These are phyloP conservation scores for Termitomyces sp. DNA, from an alignment of 768 basidiomycete genomes.

Conservation along the genomic window DNA sequence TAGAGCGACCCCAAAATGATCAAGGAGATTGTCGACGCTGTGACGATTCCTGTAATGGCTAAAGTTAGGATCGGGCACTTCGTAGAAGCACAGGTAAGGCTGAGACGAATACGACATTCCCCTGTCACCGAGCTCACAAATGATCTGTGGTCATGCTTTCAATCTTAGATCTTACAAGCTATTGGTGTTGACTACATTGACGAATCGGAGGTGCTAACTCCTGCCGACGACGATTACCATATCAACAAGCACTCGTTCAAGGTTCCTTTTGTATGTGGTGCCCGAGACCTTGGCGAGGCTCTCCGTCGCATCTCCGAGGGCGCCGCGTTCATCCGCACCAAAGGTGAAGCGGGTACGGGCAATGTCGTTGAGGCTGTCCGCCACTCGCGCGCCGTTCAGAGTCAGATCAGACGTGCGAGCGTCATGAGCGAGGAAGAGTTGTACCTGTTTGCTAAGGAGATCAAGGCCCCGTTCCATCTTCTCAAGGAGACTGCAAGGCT, in stretches of 20 bases:
- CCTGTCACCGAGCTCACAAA: slow-evolving; percentile 1
- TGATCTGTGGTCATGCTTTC: background rate
- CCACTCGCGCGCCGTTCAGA: slow-evolving; percentile 78
- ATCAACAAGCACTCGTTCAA: slow-evolving; percentile 97
- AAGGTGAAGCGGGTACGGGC: slow-evolving; percentile 87
- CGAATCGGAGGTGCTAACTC: slow-evolving; percentile 91
- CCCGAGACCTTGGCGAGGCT: slow-evolving; percentile 92
- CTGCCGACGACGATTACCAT: slow-evolving; percentile 93
- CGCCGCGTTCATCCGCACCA: slow-evolving; percentile 97
- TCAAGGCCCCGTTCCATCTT: slow-evolving; percentile 90
- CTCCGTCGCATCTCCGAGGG: slow-evolving; percentile 95
- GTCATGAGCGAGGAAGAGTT: slow-evolving; percentile 95
- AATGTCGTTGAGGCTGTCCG: slow-evolving; percentile 93
- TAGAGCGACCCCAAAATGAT: slow-evolving; percentile 95
- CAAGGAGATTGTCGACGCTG: slow-evolving; percentile 90
- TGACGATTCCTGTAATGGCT: slow-evolving; percentile 96
- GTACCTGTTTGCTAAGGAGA: slow-evolving; percentile 87
- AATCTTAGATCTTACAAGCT: slow-evolving; percentile 77
- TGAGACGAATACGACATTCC: background rate
- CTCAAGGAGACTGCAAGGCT: slow-evolving; percentile 93
- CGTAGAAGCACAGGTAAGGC: slow-evolving; percentile 83
- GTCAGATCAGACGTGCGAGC: slow-evolving; percentile 79
- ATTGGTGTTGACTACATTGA: slow-evolving; percentile 97
- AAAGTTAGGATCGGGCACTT: slow-evolving; percentile 97
- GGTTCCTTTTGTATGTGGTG: slow-evolving; percentile 94